A percentile compares a stretch with the other conserved stretches of the same genome.
phyloP scores from a whole-genome alignment of 2,329 filamentous ascomycete genomes.

The Aspergillus sp. region DNA sequence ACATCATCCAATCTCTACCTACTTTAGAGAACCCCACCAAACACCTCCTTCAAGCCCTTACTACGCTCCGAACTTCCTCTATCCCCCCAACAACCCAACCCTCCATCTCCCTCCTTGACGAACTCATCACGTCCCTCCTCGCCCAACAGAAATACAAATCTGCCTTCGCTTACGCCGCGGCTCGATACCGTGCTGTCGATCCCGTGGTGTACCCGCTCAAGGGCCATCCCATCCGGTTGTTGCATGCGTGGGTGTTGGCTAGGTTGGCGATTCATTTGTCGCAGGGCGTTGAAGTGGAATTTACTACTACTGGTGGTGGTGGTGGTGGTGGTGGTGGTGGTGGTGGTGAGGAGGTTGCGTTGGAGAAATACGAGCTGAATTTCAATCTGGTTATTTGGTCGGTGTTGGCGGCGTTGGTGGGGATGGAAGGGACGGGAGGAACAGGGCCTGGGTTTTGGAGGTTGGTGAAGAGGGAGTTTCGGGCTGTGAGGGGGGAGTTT shows the following conservation, averaged over 20 bases:
- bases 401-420: constrained; percentile 32
- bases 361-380: constrained; percentile 31
- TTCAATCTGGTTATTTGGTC: constrained; percentile 38
- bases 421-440: constrained; percentile 27
- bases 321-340: neutral
- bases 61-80: constrained; percentile 30
- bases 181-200: constrained; percentile 55
- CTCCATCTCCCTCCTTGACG: constrained; percentile 55
- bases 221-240: constrained; percentile 57
- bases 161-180: constrained; percentile 55
- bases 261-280: constrained; percentile 33
- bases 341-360: constrained; percentile 15
- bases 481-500: constrained; percentile 32
- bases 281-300: constrained; percentile 22
- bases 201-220: constrained; percentile 52
- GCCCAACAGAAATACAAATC: constrained; percentile 44
- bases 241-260: constrained; percentile 45
- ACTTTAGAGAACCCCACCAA: constrained; percentile 29
- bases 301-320: neutral
- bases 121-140: constrained; percentile 54
- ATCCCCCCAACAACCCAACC: constrained; percentile 59
- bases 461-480: constrained; percentile 29
- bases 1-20: neutral
- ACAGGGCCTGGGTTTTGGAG: constrained; percentile 34
- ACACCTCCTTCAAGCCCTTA: constrained; percentile 43